Percentiles rank a stretch among this genome's conserved stretches.
Evolutionary conservation across 108 stramenopile genomes (phyloP).

Genomic region (Stephanodiscus triporus): DNA sequence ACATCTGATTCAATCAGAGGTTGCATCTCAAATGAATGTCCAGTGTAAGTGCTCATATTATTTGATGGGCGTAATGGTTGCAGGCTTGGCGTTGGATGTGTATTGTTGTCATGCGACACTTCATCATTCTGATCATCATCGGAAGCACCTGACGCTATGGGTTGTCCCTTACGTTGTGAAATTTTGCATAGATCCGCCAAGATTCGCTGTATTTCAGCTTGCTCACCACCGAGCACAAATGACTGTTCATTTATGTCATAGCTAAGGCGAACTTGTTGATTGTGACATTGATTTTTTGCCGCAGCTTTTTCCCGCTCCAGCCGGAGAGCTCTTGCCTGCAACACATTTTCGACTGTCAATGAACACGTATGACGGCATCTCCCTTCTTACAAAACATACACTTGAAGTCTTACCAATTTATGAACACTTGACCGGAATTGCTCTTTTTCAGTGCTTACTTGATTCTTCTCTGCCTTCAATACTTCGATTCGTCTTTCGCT

Average conservation of each 20-base stretch:
- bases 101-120: neutral
- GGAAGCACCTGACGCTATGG: neutral
- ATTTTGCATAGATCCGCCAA: conserved; percentile 35
- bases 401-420: conserved; percentile 33
- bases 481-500: conserved; percentile 46
- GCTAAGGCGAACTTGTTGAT: conserved; percentile 42
- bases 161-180: conserved; percentile 12
- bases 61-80: neutral
- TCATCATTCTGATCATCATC: neutral
- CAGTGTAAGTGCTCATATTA: neutral
- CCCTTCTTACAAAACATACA: neutral
- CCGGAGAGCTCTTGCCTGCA: conserved; percentile 44
- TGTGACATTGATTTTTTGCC: conserved; percentile 23
- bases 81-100: neutral
- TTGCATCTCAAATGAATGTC: neutral
- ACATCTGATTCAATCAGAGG: neutral
- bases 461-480: conserved; percentile 37
- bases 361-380: no score
- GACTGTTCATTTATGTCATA: conserved; percentile 38
- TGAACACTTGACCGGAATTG: conserved; percentile 52
- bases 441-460: conserved; percentile 43
- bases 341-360: neutral
- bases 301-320: conserved; percentile 33
- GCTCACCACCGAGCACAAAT: conserved; percentile 34
- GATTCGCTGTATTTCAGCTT: conserved; percentile 44